A percentile compares a stretch with the other conserved stretches of the same genome.
Conservation (phyloP, 2,329 filamentous ascomycete species). For the Podosphaera xanthii region DNA sequence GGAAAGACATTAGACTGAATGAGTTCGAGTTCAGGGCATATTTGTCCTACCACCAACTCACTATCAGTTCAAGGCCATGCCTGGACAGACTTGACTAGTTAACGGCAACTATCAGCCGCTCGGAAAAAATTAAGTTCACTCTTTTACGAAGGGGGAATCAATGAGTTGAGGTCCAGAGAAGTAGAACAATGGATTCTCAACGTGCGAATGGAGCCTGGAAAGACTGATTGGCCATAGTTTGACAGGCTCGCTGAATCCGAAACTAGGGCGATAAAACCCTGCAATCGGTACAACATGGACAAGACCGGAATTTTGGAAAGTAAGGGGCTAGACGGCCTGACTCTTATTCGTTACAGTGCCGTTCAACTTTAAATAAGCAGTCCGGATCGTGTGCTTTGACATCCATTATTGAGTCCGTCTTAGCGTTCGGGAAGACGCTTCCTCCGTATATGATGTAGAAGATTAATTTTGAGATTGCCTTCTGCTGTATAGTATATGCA, state of each 20-base stretch:
- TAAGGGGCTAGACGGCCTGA: not conserved
- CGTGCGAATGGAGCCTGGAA: constrained; percentile 2
- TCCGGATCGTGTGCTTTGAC: not conserved
- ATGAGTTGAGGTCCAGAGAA: not conserved
- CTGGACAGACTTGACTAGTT: not conserved
- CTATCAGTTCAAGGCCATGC: too few species aligned
- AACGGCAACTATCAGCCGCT: not conserved
- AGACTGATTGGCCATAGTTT: constrained; percentile 1
- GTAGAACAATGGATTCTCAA: constrained; percentile 1
- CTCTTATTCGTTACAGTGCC: not conserved
- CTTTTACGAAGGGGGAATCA: not conserved
- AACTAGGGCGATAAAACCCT: not conserved
- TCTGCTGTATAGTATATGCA: too few species aligned
- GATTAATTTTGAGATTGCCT: too few species aligned
- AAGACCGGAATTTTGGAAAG: not conserved
- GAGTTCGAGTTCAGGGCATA: too few species aligned
- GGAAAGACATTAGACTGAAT: too few species aligned
- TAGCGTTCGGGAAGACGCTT: not conserved
- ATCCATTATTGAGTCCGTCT: not conserved
- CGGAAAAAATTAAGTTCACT: constrained; percentile 1
- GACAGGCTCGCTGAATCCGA: not conserved
- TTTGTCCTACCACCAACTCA: too few species aligned
- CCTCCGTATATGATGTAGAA: too few species aligned
- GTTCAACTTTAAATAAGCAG: not conserved
- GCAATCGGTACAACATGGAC: not conserved